Percentiles rank a stretch among this genome's conserved stretches.
Evolutionary conservation across 768 basidiomycete species (phyloP).

Genomic region (Lentinula aciculospora): DNA sequence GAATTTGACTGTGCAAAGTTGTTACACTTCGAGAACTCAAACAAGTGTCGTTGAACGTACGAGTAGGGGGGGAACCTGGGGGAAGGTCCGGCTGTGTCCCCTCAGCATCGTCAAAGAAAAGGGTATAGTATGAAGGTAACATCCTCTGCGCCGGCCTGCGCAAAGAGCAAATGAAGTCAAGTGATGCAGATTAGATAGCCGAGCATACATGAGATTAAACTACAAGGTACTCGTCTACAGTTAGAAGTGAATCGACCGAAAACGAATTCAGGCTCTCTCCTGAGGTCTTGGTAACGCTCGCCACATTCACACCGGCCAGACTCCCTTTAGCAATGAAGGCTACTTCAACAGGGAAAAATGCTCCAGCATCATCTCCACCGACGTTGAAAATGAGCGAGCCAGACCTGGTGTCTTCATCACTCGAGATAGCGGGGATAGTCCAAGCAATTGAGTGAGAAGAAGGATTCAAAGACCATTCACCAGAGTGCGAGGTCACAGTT

Average conservation of each 20-base stretch:
- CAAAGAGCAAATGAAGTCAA: not conserved
- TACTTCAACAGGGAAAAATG: conserved; percentile 91
- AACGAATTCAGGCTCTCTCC: conserved; percentile 34
- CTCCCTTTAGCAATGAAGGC: conserved; percentile 78
- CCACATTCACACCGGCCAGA: conserved; percentile 70
- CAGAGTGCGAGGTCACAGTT: conserved; percentile 68
- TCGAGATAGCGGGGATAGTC: conserved; percentile 66
- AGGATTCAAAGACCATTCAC: conserved; percentile 80
- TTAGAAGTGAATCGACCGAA: conserved; percentile 52
- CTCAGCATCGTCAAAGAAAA: conserved; percentile 1
- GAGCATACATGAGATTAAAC: too few relatives aligned
- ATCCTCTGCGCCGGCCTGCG: not conserved
- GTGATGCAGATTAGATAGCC: too few relatives aligned
- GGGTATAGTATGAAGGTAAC: not conserved
- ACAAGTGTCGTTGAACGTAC: conserved; percentile 8
- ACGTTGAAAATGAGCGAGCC: conserved; percentile 92
- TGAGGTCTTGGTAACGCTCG: conserved; percentile 46
- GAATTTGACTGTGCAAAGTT: conserved; percentile 51
- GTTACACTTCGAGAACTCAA: not conserved
- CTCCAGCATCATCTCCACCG: conserved; percentile 73
- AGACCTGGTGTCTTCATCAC: conserved; percentile 50
- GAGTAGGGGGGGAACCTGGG: conserved; percentile 24
- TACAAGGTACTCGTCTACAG: conserved; percentile 52
- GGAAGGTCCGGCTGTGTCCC: conserved; percentile 13
- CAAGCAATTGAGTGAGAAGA: conserved; percentile 80